Evolutionary conservation across 768 basidiomycete genomes (phyloP).

Genomic region (Lactifluus piperatus): DNA sequence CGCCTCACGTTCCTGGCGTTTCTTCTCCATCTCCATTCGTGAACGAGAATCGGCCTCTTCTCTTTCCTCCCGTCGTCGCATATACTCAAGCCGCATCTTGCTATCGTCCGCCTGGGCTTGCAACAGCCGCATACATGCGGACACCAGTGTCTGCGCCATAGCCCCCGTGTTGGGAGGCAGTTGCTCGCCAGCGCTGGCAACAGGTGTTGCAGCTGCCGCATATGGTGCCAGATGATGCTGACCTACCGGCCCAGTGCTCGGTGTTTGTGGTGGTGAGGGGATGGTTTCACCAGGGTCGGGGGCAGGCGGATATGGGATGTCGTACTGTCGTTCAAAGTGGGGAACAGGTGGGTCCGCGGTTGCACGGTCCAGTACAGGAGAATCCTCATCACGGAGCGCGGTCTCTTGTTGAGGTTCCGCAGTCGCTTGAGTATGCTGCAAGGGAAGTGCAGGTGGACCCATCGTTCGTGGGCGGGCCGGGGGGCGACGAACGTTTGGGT

Average conservation of each 20-base stretch:
- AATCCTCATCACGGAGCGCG: slow-evolving; percentile 12
- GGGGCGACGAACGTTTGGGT: slow-evolving; percentile 19
- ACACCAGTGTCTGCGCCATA: slow-evolving; percentile 48
- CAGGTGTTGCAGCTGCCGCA: slow-evolving; percentile 9
- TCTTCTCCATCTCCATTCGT: slow-evolving; percentile 44
- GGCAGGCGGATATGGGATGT: slow-evolving; percentile 7
- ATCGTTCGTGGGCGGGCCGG: slow-evolving; percentile 18
- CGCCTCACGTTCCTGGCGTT: slow-evolving; percentile 47
- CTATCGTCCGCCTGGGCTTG: slow-evolving; percentile 61
- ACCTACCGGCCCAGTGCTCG: slow-evolving; percentile 11
- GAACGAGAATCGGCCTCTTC: slow-evolving; percentile 49
- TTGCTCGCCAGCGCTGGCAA: slow-evolving; percentile 29
- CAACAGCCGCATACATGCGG: slow-evolving; percentile 49
- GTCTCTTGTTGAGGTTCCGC: slow-evolving; percentile 13
- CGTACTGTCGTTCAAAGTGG: slow-evolving; percentile 18
- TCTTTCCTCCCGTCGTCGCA: slow-evolving; percentile 60
- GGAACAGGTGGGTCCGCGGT: slow-evolving; percentile 13
- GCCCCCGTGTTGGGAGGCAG: slow-evolving; percentile 37
- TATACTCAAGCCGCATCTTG: slow-evolving; percentile 60
- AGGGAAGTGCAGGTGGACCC: slow-evolving; percentile 16
- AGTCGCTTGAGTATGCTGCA: slow-evolving; percentile 12
- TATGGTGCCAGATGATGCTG: slow-evolving; percentile 13
- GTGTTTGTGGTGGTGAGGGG: slow-evolving; percentile 20
- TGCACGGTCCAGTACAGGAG: slow-evolving; percentile 12
- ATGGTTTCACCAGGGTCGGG: slow-evolving; percentile 18